Evolutionary conservation across 202 grass and related monocot genomes (phyloP).

Genomic region (Sporobolus alterniflorus): DNA sequence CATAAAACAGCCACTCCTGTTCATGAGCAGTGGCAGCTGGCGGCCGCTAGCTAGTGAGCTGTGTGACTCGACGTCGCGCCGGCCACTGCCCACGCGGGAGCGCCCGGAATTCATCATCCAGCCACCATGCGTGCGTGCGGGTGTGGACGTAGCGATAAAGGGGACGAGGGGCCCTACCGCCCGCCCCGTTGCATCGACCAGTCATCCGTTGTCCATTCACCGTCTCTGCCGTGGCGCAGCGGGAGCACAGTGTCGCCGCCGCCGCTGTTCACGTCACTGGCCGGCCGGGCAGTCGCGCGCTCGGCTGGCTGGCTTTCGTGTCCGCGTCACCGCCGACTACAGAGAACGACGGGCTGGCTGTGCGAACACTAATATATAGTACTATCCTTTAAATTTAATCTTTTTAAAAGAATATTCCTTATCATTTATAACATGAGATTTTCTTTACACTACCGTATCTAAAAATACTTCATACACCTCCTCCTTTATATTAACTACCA

Average conservation of each 20-base stretch:
- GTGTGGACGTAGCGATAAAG: constrained; percentile 2
- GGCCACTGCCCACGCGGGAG: constrained; percentile 13
- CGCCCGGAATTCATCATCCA: neutral
- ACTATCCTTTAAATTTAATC: too few species aligned
- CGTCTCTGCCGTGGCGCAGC: too few species aligned
- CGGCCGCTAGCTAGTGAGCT: neutral
- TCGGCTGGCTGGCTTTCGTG: neutral
- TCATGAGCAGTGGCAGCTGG: constrained; percentile 11
- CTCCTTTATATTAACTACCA: too few species aligned
- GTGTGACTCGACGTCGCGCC: neutral
- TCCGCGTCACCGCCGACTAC: neutral
- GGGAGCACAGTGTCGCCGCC: too few species aligned
- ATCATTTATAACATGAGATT: too few species aligned
- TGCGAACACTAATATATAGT: too few species aligned
- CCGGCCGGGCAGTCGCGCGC: neutral
- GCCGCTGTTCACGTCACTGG: constrained; percentile 26
- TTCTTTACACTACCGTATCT: too few species aligned
- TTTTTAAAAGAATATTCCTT: too few species aligned
- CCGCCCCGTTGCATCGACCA: neutral
- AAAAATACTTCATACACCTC: too few species aligned
- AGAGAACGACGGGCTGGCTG: too few species aligned
- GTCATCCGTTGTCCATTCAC: too few species aligned
- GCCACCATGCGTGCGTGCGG: neutral
- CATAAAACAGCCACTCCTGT: constrained; percentile 1
- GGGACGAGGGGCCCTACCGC: neutral